These are phyloP conservation scores for Coemansia sp. DNA, from an alignment of 192 early-diverging fungal genomes.

Conservation along the genomic window DNA sequence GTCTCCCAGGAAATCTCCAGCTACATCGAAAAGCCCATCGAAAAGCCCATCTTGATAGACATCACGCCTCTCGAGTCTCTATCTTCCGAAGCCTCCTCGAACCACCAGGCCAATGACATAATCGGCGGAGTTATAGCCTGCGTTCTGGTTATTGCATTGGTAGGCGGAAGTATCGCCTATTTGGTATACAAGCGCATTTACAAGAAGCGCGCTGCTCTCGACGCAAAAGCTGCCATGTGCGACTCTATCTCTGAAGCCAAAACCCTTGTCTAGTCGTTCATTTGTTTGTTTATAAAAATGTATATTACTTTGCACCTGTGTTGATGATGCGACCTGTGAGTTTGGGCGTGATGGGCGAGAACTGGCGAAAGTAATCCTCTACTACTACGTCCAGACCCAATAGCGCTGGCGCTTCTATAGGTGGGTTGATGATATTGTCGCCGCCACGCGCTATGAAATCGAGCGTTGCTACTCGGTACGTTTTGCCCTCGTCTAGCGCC, in stretches of 20 bases:
- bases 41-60: not conserved
- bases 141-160: not conserved
- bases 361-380: slow-evolving; percentile 40
- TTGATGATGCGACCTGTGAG: not conserved
- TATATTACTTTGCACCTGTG: not conserved
- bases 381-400: slow-evolving; percentile 24
- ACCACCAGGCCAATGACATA: not conserved
- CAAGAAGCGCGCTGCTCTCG: not conserved
- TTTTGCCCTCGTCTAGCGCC: slow-evolving; percentile 38
- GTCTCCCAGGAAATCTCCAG: not conserved
- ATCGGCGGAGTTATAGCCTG: not conserved
- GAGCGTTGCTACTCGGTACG: slow-evolving; percentile 56
- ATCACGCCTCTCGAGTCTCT: not conserved
- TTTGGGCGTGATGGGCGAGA: slow-evolving; percentile 11
- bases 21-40: not conserved
- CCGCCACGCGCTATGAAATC: slow-evolving; percentile 63
- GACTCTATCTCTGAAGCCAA: slow-evolving; percentile 3
- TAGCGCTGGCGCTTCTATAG: slow-evolving; percentile 13
- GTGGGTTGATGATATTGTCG: slow-evolving; percentile 56
- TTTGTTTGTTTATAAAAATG: not conserved
- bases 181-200: not conserved
- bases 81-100: not conserved
- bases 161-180: not conserved
- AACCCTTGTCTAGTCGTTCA: not conserved
- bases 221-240: not conserved